Evolutionary conservation across 768 basidiomycete species (phyloP).

Genomic region (Amanita pallidorosea): DNA sequence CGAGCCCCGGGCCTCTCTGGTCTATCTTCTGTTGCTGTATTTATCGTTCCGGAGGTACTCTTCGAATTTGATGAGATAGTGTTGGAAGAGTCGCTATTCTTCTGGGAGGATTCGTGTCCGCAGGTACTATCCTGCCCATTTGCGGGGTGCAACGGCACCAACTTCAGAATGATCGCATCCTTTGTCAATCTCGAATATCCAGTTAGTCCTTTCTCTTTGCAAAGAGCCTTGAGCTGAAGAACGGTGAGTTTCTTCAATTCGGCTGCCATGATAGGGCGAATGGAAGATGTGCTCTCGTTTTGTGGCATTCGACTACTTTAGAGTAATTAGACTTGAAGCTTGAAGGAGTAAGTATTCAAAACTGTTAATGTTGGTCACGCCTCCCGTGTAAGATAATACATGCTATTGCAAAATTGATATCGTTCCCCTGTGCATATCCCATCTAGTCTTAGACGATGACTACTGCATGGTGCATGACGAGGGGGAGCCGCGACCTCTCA

Average conservation of each 20-base stretch:
- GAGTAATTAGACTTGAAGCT: neutral
- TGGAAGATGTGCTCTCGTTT: conserved; percentile 1
- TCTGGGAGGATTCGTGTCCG: neutral
- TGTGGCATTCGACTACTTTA: neutral
- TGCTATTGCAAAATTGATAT: too few species aligned
- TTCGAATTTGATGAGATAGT: neutral
- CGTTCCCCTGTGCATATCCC: too few species aligned
- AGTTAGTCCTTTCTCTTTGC: conserved; percentile 48
- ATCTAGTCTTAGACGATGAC: too few species aligned
- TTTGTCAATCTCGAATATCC: conserved; percentile 66
- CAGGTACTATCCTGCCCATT: neutral
- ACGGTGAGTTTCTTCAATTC: conserved; percentile 42
- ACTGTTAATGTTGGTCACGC: neutral
- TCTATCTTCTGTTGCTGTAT: neutral
- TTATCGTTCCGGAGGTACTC: too few species aligned
- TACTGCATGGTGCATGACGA: too few species aligned
- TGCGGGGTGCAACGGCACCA: conserved; percentile 15
- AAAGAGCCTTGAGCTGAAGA: conserved; percentile 52
- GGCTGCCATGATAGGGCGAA: conserved; percentile 1
- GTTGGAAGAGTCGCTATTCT: neutral
- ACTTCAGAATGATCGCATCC: conserved; percentile 40
- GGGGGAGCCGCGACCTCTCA: too few species aligned
- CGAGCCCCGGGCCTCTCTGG: neutral
- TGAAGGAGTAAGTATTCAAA: neutral
- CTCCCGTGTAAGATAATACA: too few species aligned